Evolutionary conservation across 352 stramenopile species (phyloP), one percentile per base, ranked within the genome.

Genomic region (Pythium myriotylum): DNA sequence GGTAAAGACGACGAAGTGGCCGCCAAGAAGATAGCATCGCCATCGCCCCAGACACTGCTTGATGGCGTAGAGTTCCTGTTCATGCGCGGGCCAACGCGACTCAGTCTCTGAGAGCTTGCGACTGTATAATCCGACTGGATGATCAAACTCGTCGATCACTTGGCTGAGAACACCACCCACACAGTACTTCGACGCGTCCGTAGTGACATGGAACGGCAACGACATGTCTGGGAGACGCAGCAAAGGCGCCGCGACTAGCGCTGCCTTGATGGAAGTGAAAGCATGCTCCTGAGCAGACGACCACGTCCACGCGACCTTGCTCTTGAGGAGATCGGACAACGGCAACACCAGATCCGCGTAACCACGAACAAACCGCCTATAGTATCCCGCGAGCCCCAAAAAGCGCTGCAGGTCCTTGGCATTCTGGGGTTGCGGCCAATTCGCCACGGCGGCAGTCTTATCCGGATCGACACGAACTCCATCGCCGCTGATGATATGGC

Each of bases 321-420:
- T 43, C 58, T 70, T 70, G 1, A 54, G 32, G 10, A 70, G 46
- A 19, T 60, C 45, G 8, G 29, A 50, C 29, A 74, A 52, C 20
- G 62, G 62, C 0, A 67, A 35, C 13, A 64, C 67, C 1, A 72
- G 22, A 20, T 54, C 26, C 10, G 58, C 62, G 32, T 55, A 75
- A 13, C 58, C 33, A 14, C 24, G 33, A 2, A 75, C 52, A 23
- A 68, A 68, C 8, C 55, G 54, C 2, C 57, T 46, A 55, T 75
- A 75, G 46, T 69, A 72, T 14, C 57, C 62, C 3, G 57, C 46
- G 5, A 69, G 39, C 17, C 56, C 62, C 13, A 75, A 56, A 22
- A 68, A 72, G 14, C 61, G 45, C 37, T 64, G 39, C 1, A 62
- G 20, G 17, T 65, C 62, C 29, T 68, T 67, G 3, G 17, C 19